phyloP scores from a whole-genome alignment of 768 basidiomycete species.

The Grammothele lineata region DNA sequence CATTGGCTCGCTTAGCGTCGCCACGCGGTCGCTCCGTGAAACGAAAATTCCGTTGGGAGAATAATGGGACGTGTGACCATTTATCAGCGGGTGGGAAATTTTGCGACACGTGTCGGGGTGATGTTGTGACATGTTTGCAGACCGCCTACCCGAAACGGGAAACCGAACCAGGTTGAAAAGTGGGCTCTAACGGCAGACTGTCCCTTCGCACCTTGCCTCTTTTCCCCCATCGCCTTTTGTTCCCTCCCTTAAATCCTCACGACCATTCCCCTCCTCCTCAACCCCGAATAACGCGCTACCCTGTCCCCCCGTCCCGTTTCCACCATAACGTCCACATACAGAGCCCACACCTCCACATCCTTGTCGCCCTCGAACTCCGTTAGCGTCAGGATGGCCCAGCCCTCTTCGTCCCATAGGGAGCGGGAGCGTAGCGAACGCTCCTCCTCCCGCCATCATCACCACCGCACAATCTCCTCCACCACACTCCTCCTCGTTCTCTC shows the following conservation, averaged over 20 bases:
- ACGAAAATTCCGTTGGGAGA: slow-evolving; percentile 13
- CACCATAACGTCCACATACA: slow-evolving; percentile 66
- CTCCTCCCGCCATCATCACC: slow-evolving; percentile 65
- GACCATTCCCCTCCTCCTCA: slow-evolving; percentile 17
- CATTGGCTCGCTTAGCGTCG: slow-evolving; percentile 1
- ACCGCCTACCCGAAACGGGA: slow-evolving; percentile 17
- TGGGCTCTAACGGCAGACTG: slow-evolving; percentile 14
- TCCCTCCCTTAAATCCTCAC: slow-evolving; percentile 20
- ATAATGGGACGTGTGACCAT: slow-evolving; percentile 17
- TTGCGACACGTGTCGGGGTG: slow-evolving; percentile 20
- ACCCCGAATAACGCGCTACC: slow-evolving; percentile 19
- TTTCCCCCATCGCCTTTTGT: slow-evolving; percentile 21
- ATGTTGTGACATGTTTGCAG: slow-evolving; percentile 25
- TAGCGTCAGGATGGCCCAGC: slow-evolving; percentile 84
- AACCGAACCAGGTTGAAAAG: slow-evolving; percentile 29
- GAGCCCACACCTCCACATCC: slow-evolving; percentile 56
- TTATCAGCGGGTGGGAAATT: slow-evolving; percentile 17
- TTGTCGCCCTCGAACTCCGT: slow-evolving; percentile 68
- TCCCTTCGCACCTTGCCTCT: slow-evolving; percentile 14
- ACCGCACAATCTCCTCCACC: slow-evolving; percentile 85
- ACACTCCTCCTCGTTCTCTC: slow-evolving; percentile 85
- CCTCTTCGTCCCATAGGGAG: slow-evolving; percentile 75
- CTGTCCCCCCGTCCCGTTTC: slow-evolving; percentile 23
- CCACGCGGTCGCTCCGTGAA: slow-evolving; percentile 11
- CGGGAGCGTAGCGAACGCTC: slow-evolving; percentile 54